Base-by-base conservation (phyloP, 139 green algal species). In the Yamagishiella unicocca region DNA sequence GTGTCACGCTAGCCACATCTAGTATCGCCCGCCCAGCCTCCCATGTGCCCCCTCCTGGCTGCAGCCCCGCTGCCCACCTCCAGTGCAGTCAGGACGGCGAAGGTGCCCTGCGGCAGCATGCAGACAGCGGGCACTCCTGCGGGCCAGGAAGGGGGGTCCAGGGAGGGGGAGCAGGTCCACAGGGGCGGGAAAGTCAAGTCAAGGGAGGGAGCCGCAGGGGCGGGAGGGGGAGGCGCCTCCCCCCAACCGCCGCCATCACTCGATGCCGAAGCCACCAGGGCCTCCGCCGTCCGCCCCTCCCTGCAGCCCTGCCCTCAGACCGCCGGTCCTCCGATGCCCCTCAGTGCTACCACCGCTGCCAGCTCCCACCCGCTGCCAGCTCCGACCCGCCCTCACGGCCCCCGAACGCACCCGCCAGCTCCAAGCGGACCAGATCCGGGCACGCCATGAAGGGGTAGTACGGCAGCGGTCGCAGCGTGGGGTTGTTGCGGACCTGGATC, bases 351-450 rank as follows among this genome's bases (percentile, higher is more conserved):
- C 50, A 17, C 50, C 12, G 12, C 14, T 17, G 17, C 14, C 50
- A 58, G 50, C 50, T 17, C 19, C 61, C 61, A n/a, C 61, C 25
- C 37, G 12, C n/a, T n/a, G n/a, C n/a, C n/a, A n/a, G n/a, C n/a
- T n/a, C n/a, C n/a, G n/a, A n/a, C n/a, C n/a, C n/a, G n/a, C n/a
- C n/a, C n/a, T n/a, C n/a, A n/a, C n/a, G n/a, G 35, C 6, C 31
- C 31, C 27, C 35, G 43, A 24, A 68, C 62, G 38, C 74, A 92
- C 91, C 89, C 81, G 91, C 85, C 40, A 94, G 27, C 31, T 94
- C 87, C 27, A 94, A 66, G 21, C 66, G 64, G 2, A 70, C 61
- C 67, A 93, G 72, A 1, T 19, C 67, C 12, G 89, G 86, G 77
- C 91, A 94, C 21, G 61, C 33, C 14, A 55, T 35, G 22, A 93